Base-by-base conservation (phyloP, 495 filamentous ascomycete genomes). In the Chaetomidium leptoderma region DNA sequence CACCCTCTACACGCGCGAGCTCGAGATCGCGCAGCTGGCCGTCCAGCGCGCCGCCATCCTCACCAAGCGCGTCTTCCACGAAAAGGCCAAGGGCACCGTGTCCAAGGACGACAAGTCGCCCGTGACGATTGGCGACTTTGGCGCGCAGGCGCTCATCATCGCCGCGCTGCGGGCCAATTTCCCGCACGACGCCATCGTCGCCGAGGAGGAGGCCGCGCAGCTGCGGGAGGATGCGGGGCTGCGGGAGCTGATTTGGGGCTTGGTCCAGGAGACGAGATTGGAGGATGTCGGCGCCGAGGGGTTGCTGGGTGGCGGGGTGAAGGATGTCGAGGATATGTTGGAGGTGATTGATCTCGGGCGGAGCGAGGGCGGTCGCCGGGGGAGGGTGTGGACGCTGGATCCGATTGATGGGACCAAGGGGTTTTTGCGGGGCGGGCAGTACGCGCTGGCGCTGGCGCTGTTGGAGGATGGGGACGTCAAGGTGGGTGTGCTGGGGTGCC, bases 361-460 rank as follows among this genome's bases (percentile, higher is more conserved):
- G 58, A 91, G 87, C 66, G 71, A 81, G 40, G 93, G 95, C 58
- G 93, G 93, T 19, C 61, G 77, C 45, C 81, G 80, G 63, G 93
- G 93, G 26, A 80, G 93, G 58, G 90, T 97, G 72, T 99, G 93
- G 93, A 89, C 93, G 19, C 79, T 99, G 46, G 93, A 99, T 73
- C 93, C 93, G 36, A 95, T 99, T 57, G 93, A 99, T 71, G 93
- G 93, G 44, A 99, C 93, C 54, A 93, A 95, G 72, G 93, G 93
- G 26, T 99, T 99, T 74, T 78, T 99, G 50, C 81, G 93, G 47
- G 95, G 95, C n/a, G 93, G 90, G 17, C 93, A 99, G 74, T 99
- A 99, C 68, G 93, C 93, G 23, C 90, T 99, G 29, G 96, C 91
- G 70, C 81, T 99, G 1, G 93, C 82, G 32, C 74, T 99, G 65